Evolutionary conservation across 2,329 filamentous ascomycete genomes (phyloP).

Genomic region (Torrubiellomyces zombiae): DNA sequence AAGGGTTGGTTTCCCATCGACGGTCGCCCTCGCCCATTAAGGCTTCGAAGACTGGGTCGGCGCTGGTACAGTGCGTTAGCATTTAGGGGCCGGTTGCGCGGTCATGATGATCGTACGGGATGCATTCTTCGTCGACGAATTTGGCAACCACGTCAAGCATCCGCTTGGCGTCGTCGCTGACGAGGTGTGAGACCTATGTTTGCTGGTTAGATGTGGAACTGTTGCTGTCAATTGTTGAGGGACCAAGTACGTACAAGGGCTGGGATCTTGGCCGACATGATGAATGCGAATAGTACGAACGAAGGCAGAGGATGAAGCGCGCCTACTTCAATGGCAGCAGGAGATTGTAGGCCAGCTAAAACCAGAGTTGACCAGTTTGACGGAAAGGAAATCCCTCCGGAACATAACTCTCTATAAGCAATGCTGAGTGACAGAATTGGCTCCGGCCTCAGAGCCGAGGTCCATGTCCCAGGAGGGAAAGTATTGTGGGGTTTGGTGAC

Average conservation of each 20-base stretch:
- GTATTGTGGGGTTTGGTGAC: too few relatives aligned
- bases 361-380: too few relatives aligned
- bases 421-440: too few relatives aligned
- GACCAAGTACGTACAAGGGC: conserved; percentile 13
- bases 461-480: too few relatives aligned
- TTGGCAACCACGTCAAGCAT: conserved; percentile 78
- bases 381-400: conserved; percentile 2
- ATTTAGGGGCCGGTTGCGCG: background rate
- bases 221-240: too few relatives aligned
- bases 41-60: conserved; percentile 64
- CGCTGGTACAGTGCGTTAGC: conserved; percentile 23
- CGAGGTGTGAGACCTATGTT: conserved; percentile 32
- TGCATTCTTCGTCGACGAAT: conserved; percentile 93
- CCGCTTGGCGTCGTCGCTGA: conserved; percentile 73
- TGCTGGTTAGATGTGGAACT: conserved; percentile 4
- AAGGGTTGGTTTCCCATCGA: conserved; percentile 67
- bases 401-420: too few relatives aligned
- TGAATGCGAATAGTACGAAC: conserved; percentile 1
- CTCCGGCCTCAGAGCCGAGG: too few relatives aligned
- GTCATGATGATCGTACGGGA: conserved; percentile 36
- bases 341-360: too few relatives aligned
- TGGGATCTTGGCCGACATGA: conserved; percentile 17
- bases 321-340: too few relatives aligned
- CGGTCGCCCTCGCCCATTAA: conserved; percentile 61
- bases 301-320: background rate